Evolutionary conservation across 495 filamentous ascomycete genomes (phyloP), one percentile per base, ranked within the genome.

Genomic region (Aspergillus taichungensis): DNA sequence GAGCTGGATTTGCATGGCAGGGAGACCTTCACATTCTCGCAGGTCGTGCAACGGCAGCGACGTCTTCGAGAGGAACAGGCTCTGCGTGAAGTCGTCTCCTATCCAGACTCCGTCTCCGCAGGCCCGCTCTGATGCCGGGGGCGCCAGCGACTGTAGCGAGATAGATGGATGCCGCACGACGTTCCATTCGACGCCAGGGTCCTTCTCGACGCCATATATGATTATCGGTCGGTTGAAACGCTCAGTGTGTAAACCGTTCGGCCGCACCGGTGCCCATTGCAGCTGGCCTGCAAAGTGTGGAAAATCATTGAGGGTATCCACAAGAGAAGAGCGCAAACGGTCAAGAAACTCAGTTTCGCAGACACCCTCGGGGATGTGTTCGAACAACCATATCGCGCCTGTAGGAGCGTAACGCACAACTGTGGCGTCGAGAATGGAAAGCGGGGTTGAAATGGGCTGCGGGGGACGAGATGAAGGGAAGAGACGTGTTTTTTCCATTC

Each of bases 381-480:
- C 54, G 34, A 60, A 69, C 6, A 63, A 53, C 63, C 65, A 70
- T 30, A 69, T 62, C 8, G 61, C 67, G 14, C 60, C 57, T 32
- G 62, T 63, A 12, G 53, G 34, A 12, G 65, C 36, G 32, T 64
- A 69, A 11, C 51, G 40, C 8, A 57, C 51, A 10, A 55, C 52
- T 0, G 61, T 54, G 14, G 58, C 60, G 41, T 70, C 68, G 14
- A 63, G 41, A 30, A 70, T 66, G 0, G 67, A 72, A 4, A 72
- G 51, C 28, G 61, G 60, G 7, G 34, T 49, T 8, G 44, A 51
- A 5, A 30, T 29, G 13, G 37, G 42, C 8, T 50, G 42, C 0
- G 41, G 28, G 6, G 34, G 28, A 3, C 40, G 49, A 12, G 18
- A 24, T 2, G 47, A 7, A 13, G 61, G 57, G 34, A 61, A 59